phyloP scores from a whole-genome alignment of 2,329 filamentous ascomycete species.

The Exophiala sp. region DNA sequence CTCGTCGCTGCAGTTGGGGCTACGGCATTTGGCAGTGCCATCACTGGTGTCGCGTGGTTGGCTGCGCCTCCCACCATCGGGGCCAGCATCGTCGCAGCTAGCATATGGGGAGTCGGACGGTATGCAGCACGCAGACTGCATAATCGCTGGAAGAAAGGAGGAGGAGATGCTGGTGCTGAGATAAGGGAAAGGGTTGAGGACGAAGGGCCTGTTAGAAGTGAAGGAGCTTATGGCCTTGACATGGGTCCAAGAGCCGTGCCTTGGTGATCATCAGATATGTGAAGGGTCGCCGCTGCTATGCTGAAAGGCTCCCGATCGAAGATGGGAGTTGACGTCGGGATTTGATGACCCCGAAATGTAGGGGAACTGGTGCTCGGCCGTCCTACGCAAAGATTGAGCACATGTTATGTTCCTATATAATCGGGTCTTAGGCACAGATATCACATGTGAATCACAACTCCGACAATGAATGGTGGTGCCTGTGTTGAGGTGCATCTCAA shows the following conservation, averaged over 20 bases:
- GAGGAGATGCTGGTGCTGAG: slow-evolving; percentile 22
- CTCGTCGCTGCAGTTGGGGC: slow-evolving; percentile 25
- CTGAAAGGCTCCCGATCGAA: neutral
- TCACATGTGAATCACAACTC: too few species aligned
- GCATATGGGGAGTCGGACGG: slow-evolving; percentile 26
- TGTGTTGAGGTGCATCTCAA: neutral
- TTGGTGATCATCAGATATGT: slow-evolving; percentile 12
- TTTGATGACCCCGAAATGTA: neutral
- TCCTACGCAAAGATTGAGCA: neutral
- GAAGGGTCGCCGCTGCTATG: neutral
- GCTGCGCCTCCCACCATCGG: slow-evolving; percentile 26
- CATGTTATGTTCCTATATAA: neutral
- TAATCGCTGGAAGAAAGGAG: slow-evolving; percentile 21
- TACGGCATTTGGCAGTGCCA: slow-evolving; percentile 24
- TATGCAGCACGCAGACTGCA: slow-evolving; percentile 23
- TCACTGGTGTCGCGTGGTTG: slow-evolving; percentile 26
- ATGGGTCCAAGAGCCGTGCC: slow-evolving; percentile 23
- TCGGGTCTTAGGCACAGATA: too few species aligned
- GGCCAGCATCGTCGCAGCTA: slow-evolving; percentile 23
- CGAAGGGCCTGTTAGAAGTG: slow-evolving; percentile 11
- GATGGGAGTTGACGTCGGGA: neutral
- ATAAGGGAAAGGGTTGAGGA: slow-evolving; percentile 19
- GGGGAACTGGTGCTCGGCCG: neutral
- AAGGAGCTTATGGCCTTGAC: slow-evolving; percentile 21
- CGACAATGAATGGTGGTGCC: neutral